Base-by-base conservation (phyloP, 2,329 filamentous ascomycete genomes). In the Xylariaceae sp. region DNA sequence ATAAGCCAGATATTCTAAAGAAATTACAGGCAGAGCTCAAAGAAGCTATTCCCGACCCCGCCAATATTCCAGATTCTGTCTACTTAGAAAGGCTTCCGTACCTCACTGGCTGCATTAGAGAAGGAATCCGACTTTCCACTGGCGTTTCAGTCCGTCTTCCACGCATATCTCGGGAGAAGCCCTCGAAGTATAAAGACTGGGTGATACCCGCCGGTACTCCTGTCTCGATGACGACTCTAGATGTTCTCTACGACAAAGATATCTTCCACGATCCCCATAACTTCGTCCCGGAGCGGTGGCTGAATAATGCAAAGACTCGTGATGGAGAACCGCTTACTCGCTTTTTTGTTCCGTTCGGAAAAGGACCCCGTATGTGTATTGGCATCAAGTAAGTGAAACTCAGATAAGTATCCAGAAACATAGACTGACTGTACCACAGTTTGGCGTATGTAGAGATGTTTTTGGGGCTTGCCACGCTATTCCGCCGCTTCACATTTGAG, bases 81-180 rank as follows among this genome's bases (percentile, higher is more conserved):
- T 27, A 45, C 40, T 15, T 52, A 10, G 49, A 52, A 40, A 45
- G 40, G 11, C 49, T 52, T 27, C 49, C 41, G 6, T 52, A 52
- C 27, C 40, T 52, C 15, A 45, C 49, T 21, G 41, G 49, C 4
- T 52, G 49, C 16, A 32, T 52, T 3, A 45, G 42, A 40, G 49
- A 52, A 33, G 49, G 49, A 3, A 26, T 52, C 6, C 49, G 41
- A 26, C 29, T 52, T 26, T 52, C 49, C 2, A 52, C 49, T 1
- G 49, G 49, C 5, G 49, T 52, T 10, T 52, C 49, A 7, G 49
- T 52, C 27, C 49, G 49, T 33, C 49, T 52, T 2, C 49, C 49
- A 16, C 49, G 49, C 27, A 20, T 51, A 30, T 51, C 48, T 6
- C 40, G 48, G 6, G 48, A 45, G 11, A 51, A 33, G 33, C 40